Conservation (phyloP, 1,284 basidiomycete species). For the Apiotrichum akiyoshidainum region DNA sequence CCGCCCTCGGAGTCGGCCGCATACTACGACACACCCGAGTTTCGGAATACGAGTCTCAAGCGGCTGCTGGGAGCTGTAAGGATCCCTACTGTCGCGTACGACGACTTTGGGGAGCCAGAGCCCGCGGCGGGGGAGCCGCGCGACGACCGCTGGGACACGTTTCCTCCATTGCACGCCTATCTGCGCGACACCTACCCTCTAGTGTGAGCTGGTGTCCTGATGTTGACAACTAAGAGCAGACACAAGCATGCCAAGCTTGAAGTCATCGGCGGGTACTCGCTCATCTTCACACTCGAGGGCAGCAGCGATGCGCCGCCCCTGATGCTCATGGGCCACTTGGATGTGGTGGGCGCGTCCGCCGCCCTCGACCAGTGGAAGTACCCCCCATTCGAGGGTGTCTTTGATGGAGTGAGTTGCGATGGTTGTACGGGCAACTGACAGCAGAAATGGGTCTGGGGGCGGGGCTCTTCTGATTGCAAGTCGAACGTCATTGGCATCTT, state of each 20-base stretch:
- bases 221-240: background rate
- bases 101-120: constrained; percentile 17
- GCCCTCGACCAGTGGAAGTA: constrained; percentile 13
- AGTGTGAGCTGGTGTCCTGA: constrained; percentile 1
- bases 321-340: constrained; percentile 18
- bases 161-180: constrained; percentile 13
- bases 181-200: constrained; percentile 14
- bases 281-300: constrained; percentile 16
- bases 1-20: background rate
- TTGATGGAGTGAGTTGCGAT: constrained; percentile 9
- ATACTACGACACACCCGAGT: background rate
- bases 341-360: constrained; percentile 9
- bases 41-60: background rate
- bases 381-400: constrained; percentile 15
- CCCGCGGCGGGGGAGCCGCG: background rate
- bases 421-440: background rate
- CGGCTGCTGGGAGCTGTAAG: constrained; percentile 2
- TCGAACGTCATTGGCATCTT: constrained; percentile 18
- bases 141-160: constrained; percentile 16
- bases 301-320: constrained; percentile 9
- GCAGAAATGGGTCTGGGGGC: constrained; percentile 20
- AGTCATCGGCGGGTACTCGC: constrained; percentile 14
- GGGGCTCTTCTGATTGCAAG: constrained; percentile 20
- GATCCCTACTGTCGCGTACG: constrained; percentile 13
- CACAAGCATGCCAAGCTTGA: constrained; percentile 8